Evolutionary conservation across 805 yeast species (phyloP).

Genomic region (Schizosaccharomyces lindneri): DNA sequence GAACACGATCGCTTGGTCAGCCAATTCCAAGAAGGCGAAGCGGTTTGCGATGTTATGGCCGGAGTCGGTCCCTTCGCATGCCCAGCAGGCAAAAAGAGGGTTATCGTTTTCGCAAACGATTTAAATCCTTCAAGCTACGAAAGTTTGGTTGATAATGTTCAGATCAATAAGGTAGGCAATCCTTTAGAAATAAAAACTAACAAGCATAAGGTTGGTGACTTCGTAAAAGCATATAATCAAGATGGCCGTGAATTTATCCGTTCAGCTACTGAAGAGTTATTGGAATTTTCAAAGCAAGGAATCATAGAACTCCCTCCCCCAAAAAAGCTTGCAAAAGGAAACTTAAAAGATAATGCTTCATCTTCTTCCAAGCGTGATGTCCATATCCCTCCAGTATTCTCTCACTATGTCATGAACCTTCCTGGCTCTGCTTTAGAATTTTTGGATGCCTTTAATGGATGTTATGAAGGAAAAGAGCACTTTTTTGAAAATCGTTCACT

Average conservation of each 20-base stretch:
- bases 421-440: conserved; percentile 84
- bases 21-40: conserved; percentile 35
- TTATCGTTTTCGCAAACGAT: conserved; percentile 73
- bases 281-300: conserved; percentile 17
- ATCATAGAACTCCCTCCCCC: neutral
- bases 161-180: conserved; percentile 30
- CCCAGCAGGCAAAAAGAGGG: conserved; percentile 74
- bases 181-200: conserved; percentile 1
- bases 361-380: conserved; percentile 11
- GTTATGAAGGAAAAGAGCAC: neutral
- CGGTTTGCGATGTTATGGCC: conserved; percentile 86
- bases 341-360: conserved; percentile 15
- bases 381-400: conserved; percentile 25
- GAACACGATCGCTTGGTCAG: conserved; percentile 69
- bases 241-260: conserved; percentile 71
- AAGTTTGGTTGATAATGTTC: conserved; percentile 41
- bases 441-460: conserved; percentile 8
- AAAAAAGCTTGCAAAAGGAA: conserved; percentile 9
- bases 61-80: conserved; percentile 97
- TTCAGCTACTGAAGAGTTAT: conserved; percentile 27
- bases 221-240: conserved; percentile 35
- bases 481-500: conserved; percentile 18
- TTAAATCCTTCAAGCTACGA: conserved; percentile 68
- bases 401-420: conserved; percentile 79
- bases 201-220: conserved; percentile 12